Percentiles rank a stretch among this genome's conserved stretches.
These are phyloP conservation scores for Penicillium lagena DNA, from an alignment of 495 filamentous ascomycete genomes.

Conservation along the genomic window DNA sequence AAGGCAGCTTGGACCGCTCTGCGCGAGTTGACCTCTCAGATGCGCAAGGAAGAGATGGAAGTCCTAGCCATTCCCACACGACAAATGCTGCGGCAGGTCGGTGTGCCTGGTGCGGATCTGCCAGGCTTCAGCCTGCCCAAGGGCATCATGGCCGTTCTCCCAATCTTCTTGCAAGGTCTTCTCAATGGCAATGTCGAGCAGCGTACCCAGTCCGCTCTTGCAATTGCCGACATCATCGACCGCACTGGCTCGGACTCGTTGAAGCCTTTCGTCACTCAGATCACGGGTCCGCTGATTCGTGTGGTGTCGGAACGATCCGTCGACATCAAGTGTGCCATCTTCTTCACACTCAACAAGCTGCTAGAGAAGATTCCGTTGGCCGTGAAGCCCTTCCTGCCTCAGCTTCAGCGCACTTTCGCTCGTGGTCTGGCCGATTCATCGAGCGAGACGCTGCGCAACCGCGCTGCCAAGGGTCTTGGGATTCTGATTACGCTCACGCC, in stretches of 20 bases:
- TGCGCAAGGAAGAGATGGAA: constrained; percentile 99
- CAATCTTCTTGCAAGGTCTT: constrained; percentile 94
- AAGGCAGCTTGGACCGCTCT: constrained; percentile 91
- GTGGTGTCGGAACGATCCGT: constrained; percentile 93
- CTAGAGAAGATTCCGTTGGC: constrained; percentile 94
- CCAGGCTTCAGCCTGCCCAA: constrained; percentile 90
- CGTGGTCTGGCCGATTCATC: constrained; percentile 90
- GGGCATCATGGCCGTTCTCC: constrained; percentile 93
- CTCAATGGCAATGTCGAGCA: constrained; percentile 94
- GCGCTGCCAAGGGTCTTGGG: constrained; percentile 92
- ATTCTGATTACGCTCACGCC: constrained; percentile 95
- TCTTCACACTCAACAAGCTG: constrained; percentile 89
- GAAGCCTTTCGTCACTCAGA: constrained; percentile 92
- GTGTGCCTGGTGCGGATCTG: constrained; percentile 76
- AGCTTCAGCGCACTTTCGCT: constrained; percentile 93
- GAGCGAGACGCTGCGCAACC: constrained; percentile 77
- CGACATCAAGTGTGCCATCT: constrained; percentile 88
- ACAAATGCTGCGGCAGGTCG: constrained; percentile 77
- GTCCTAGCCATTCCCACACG: constrained; percentile 80
- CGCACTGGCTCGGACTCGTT: constrained; percentile 76
- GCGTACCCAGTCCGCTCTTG: constrained; percentile 82
- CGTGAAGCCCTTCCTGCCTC: constrained; percentile 93
- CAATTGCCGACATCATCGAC: constrained; percentile 92
- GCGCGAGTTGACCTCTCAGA: constrained; percentile 74
- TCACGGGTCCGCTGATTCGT: constrained; percentile 93